Percentiles rank a stretch among this genome's conserved stretches.
Conservation (phyloP, 148 eudicot species). For the Suaeda aralocaspica region DNA sequence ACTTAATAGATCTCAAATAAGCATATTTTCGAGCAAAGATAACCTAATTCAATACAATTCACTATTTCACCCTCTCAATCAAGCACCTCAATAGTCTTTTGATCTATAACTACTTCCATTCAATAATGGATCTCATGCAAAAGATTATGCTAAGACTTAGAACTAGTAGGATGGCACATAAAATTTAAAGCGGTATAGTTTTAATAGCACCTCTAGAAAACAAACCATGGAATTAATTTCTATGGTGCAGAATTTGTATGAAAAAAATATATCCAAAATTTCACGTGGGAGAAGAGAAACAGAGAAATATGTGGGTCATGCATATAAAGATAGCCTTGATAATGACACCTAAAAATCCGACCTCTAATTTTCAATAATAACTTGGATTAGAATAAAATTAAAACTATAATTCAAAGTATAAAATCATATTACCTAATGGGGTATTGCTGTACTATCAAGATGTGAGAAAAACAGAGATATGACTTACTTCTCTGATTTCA, state of each 20-base stretch:
- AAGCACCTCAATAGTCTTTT: too few relatives aligned
- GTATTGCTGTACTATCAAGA: neutral
- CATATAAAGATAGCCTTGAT: neutral
- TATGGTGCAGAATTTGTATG: neutral
- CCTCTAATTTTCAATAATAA: neutral
- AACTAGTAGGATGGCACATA: too few relatives aligned
- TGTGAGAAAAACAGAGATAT: neutral
- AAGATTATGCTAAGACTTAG: neutral
- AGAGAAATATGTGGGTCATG: neutral
- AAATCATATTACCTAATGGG: neutral
- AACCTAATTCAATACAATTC: too few relatives aligned
- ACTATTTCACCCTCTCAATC: too few relatives aligned
- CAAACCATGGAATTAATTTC: neutral
- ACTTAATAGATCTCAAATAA: neutral
- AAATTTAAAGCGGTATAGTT: neutral
- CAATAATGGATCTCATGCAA: neutral
- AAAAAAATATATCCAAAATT: neutral
- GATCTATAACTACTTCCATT: too few relatives aligned
- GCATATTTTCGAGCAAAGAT: too few relatives aligned
- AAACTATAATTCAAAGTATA: neutral
- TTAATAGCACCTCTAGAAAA: neutral
- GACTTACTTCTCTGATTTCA: constrained; percentile 81
- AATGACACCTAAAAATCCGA: neutral
- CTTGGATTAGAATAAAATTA: neutral
- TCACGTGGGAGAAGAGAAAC: neutral